Conservation (phyloP, 768 basidiomycete genomes). For the Suillus cothurnatus region DNA sequence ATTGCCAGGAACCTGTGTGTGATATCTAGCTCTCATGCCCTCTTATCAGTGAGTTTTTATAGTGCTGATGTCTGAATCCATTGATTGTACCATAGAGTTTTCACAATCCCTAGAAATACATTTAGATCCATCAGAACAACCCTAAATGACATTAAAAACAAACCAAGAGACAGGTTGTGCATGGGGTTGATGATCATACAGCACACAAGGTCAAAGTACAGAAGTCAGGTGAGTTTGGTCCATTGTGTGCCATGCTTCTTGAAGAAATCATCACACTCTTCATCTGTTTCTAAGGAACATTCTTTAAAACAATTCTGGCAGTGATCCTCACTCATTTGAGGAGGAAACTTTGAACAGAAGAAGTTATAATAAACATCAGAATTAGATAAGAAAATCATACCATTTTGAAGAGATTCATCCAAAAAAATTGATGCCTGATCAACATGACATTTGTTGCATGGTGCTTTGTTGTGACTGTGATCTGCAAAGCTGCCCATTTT, state of each 20-base stretch:
- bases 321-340: conserved; percentile 14
- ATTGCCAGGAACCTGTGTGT: too few species aligned
- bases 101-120: too few species aligned
- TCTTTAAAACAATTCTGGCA: conserved; percentile 15
- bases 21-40: too few species aligned
- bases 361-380: background rate
- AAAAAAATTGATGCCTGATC: conserved; percentile 16
- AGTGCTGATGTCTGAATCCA: too few species aligned
- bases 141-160: too few species aligned
- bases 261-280: conserved; percentile 20
- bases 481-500: conserved; percentile 31
- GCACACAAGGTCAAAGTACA: conserved; percentile 30
- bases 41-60: too few species aligned
- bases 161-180: too few species aligned
- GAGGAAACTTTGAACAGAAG: conserved; percentile 9
- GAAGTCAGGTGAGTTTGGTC: conserved; percentile 27
- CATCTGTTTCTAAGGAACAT: background rate
- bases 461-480: conserved; percentile 21
- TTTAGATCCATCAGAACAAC: too few species aligned
- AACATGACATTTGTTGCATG: conserved; percentile 30
- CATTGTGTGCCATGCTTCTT: conserved; percentile 25
- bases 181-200: too few species aligned
- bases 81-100: too few species aligned
- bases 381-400: conserved; percentile 4
- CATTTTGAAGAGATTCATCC: conserved; percentile 16